Conservation (phyloP, 2,329 filamentous ascomycete genomes). For the Colletotrichum tamarilloi region DNA sequence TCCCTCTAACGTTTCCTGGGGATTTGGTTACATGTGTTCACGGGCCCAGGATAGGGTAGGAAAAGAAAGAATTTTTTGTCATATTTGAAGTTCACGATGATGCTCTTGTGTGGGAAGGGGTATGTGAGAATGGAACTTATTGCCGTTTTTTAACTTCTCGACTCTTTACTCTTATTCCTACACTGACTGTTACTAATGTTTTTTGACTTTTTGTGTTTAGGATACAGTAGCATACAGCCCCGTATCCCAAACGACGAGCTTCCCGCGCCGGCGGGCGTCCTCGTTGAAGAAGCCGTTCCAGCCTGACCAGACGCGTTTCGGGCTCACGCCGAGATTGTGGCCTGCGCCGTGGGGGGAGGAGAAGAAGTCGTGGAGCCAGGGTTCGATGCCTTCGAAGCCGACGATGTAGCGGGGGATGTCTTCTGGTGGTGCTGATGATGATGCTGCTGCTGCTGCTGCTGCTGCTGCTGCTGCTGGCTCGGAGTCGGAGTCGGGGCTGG, state of each 20-base stretch:
- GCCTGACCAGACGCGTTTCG: constrained; percentile 63
- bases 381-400: constrained; percentile 70
- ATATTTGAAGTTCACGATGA: neutral
- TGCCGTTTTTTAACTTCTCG: too few relatives aligned
- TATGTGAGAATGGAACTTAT: too few relatives aligned
- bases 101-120: neutral
- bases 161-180: neutral
- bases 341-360: constrained; percentile 49
- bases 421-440: constrained; percentile 34
- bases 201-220: neutral
- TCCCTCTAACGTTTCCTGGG: constrained; percentile 17
- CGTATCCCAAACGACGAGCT: constrained; percentile 70
- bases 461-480: too few relatives aligned
- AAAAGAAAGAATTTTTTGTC: constrained; percentile 16
- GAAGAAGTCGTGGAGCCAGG: constrained; percentile 57
- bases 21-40: neutral
- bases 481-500: neutral
- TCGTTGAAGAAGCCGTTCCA: constrained; percentile 74
- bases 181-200: neutral
- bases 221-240: constrained; percentile 43
- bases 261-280: constrained; percentile 66
- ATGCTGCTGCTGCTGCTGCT: neutral
- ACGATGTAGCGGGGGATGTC: constrained; percentile 68
- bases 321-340: constrained; percentile 48
- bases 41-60: neutral